phyloP scores from a whole-genome alignment of 2,329 filamentous ascomycete species.

The Fusarium tjaetaba region DNA sequence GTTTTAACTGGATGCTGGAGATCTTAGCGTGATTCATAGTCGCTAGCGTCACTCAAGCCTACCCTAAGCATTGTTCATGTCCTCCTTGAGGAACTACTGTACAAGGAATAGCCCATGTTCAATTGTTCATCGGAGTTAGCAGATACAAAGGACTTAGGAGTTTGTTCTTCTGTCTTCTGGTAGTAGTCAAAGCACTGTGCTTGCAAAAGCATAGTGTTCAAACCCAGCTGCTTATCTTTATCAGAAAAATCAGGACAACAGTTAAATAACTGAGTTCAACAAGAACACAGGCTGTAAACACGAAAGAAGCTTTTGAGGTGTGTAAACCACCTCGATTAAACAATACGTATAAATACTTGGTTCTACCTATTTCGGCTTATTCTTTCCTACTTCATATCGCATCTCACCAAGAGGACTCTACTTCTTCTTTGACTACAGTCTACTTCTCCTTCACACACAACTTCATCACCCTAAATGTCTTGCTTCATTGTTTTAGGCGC shows the following conservation, averaged over 20 bases:
- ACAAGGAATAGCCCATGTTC: rapidly evolving
- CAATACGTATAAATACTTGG: rapidly evolving
- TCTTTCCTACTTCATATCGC: rapidly evolving
- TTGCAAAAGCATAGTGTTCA: not conserved
- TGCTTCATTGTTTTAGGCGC: too few relatives aligned
- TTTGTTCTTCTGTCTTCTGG: rapidly evolving
- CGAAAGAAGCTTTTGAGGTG: too few relatives aligned
- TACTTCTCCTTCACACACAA: not conserved
- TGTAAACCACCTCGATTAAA: rapidly evolving
- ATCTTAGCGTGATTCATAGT: rapidly evolving
- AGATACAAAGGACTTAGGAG: rapidly evolving
- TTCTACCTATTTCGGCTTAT: rapidly evolving
- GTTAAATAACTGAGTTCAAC: too few relatives aligned
- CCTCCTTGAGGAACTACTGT: not conserved
- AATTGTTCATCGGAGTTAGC: rapidly evolving
- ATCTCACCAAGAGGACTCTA: rapidly evolving
- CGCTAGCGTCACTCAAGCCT: rapidly evolving
- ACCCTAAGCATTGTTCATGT: not conserved
- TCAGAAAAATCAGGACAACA: too few relatives aligned
- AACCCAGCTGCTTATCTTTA: too few relatives aligned
- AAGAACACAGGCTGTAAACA: too few relatives aligned
- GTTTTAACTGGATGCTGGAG: not conserved
- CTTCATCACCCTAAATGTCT: not conserved
- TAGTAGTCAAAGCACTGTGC: rapidly evolving
- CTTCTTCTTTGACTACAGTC: rapidly evolving